Conservation (phyloP, 2,329 filamentous ascomycete genomes). For the Pseudocercospora macadamiae region DNA sequence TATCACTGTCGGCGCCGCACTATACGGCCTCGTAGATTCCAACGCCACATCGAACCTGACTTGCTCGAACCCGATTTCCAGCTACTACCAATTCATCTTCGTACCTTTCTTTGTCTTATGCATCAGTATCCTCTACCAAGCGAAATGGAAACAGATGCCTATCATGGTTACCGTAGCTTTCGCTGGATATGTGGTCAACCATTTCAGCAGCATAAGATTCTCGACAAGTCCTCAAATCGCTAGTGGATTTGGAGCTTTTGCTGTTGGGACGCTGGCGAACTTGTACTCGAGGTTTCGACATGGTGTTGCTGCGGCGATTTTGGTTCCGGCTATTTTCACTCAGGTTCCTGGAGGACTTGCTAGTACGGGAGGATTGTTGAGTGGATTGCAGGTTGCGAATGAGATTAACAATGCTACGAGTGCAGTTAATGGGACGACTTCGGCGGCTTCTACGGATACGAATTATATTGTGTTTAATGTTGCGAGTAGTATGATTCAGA, state of each 20-base stretch:
- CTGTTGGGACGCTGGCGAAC: conserved; percentile 77
- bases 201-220: conserved; percentile 69
- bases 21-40: conserved; percentile 53
- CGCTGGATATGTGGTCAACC: conserved; percentile 75
- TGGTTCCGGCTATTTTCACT: conserved; percentile 83
- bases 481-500: conserved; percentile 52
- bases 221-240: conserved; percentile 72
- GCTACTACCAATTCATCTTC: conserved; percentile 67
- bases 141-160: conserved; percentile 76
- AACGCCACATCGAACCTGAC: conserved; percentile 50
- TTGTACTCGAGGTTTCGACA: conserved; percentile 71
- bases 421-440: conserved; percentile 40
- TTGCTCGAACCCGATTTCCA: conserved; percentile 52
- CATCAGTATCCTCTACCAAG: conserved; percentile 78
- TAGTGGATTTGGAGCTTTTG: conserved; percentile 75
- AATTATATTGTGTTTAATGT: conserved; percentile 53
- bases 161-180: conserved; percentile 75
- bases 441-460: conserved; percentile 29
- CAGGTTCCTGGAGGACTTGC: conserved; percentile 64
- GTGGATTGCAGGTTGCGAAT: conserved; percentile 60
- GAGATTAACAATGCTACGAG: conserved; percentile 53
- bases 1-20: conserved; percentile 54
- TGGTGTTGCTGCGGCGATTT: conserved; percentile 75
- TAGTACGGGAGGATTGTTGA: no score
- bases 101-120: conserved; percentile 74